These are phyloP conservation scores for Aquilaria agallochum DNA, from an alignment of 441 rosid species.

Conservation along the genomic window DNA sequence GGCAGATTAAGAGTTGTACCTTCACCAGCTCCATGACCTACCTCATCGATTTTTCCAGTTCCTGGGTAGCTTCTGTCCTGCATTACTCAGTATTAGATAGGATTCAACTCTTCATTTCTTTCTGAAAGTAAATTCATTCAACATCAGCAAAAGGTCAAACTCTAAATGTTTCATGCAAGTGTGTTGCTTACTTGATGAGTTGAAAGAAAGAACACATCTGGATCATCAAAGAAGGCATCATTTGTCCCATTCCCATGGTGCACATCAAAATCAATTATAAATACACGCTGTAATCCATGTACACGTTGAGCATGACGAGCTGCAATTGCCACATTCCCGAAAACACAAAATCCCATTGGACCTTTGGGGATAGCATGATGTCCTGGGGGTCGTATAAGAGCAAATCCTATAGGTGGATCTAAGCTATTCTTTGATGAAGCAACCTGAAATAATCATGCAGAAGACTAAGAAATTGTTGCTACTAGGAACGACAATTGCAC, in stretches of 20 bases:
- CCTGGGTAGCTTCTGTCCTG: constrained; percentile 98
- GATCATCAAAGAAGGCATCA: constrained; percentile 85
- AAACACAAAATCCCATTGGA: constrained; percentile 97
- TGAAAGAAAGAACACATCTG: constrained; percentile 90
- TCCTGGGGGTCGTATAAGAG: constrained; percentile 95
- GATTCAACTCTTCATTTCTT: background rate
- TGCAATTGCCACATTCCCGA: constrained; percentile 90
- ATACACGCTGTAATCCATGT: constrained; percentile 72
- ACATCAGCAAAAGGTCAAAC: background rate
- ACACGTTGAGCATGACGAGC: constrained; percentile 85
- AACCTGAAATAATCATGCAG: constrained; percentile 38
- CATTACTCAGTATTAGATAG: constrained; percentile 1
- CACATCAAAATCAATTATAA: constrained; percentile 94
- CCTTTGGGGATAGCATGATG: constrained; percentile 96
- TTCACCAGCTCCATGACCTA: constrained; percentile 85
- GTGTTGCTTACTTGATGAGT: constrained; percentile 71
- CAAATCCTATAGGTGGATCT: constrained; percentile 81
- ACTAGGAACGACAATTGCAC: constrained; percentile 4
- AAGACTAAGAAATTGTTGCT: background rate
- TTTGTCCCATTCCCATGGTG: constrained; percentile 98
- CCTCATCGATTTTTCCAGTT: constrained; percentile 75
- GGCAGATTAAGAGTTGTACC: constrained; percentile 88
- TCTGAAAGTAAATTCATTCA: background rate
- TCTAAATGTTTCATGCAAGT: background rate
- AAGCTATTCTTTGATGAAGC: constrained; percentile 51